Evolutionary conservation across 83 land plant genomes (phyloP).

Genomic region (Diphasiastrum complanatum): DNA sequence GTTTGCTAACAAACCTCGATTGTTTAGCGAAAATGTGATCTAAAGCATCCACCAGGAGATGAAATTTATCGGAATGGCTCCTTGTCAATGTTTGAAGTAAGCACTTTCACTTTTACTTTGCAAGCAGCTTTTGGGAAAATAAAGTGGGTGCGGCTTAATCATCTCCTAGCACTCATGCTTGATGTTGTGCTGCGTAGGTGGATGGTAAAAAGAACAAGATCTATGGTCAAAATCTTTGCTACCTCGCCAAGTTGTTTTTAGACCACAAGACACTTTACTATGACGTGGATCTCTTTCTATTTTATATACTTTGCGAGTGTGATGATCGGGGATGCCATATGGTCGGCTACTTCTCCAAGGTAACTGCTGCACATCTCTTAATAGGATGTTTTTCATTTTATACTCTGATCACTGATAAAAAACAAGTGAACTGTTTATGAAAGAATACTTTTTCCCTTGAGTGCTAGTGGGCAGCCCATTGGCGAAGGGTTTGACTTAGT

Average conservation of each 20-base stretch:
- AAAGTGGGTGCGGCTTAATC: too few relatives aligned
- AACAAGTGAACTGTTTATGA: too few relatives aligned
- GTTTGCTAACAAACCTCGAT: too few relatives aligned
- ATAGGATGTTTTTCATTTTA: too few relatives aligned
- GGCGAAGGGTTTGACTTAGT: too few relatives aligned
- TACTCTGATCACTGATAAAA: too few relatives aligned
- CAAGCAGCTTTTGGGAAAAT: too few relatives aligned
- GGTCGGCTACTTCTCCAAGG: constrained; percentile 99
- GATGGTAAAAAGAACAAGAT: constrained; percentile 96
- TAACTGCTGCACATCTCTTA: constrained; percentile 7
- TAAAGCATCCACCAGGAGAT: constrained; percentile 98
- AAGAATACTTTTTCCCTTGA: too few relatives aligned
- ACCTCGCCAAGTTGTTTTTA: constrained; percentile 86
- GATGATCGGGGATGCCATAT: constrained; percentile 94
- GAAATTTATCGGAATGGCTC: constrained; percentile 88
- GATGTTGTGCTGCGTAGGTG: constrained; percentile 39
- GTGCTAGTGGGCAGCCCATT: too few relatives aligned
- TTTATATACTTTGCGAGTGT: constrained; percentile 85
- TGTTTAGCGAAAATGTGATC: constrained; percentile 85
- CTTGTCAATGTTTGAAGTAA: constrained; percentile 96
- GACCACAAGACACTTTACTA: constrained; percentile 96
- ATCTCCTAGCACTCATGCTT: too few relatives aligned
- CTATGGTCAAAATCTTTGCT: constrained; percentile 92
- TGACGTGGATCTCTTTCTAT: constrained; percentile 90
- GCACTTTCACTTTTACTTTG: too few relatives aligned